Percentiles rank a stretch among this genome's conserved stretches.
Conservation (phyloP, 2,329 filamentous ascomycete genomes). For the Truncatella angustata region DNA sequence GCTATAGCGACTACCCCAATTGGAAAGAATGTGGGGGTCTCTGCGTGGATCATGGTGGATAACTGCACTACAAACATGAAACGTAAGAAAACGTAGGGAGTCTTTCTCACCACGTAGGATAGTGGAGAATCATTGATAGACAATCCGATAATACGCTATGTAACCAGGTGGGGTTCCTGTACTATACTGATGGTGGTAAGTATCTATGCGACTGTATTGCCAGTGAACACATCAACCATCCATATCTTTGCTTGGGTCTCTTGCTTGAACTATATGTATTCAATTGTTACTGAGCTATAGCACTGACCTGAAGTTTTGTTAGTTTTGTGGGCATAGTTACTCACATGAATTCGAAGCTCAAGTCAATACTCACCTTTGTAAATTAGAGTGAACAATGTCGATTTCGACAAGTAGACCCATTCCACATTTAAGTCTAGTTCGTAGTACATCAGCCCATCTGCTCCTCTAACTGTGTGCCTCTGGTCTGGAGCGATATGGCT, state of each 20-base stretch:
- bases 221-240: neutral
- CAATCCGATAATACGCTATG: neutral
- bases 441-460: neutral
- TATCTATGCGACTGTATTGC: too few species aligned
- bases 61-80: too few species aligned
- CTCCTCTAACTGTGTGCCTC: neutral
- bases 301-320: constrained; percentile 30
- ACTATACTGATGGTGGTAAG: too few species aligned
- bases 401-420: constrained; percentile 32
- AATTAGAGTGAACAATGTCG: constrained; percentile 41
- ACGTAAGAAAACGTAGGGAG: too few species aligned
- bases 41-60: too few species aligned
- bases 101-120: neutral
- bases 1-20: neutral
- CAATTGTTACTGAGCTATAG: constrained; percentile 39
- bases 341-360: too few species aligned
- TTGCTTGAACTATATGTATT: constrained; percentile 30
- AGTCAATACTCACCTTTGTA: constrained; percentile 34
- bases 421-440: neutral
- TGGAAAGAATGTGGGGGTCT: neutral
- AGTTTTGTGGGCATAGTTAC: constrained; percentile 10
- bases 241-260: neutral
- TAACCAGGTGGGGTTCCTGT: too few species aligned
- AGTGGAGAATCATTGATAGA: neutral
- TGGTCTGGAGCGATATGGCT: neutral